Conservation (phyloP, 306 rosid genomes). For the Aeschynomene evenia region DNA sequence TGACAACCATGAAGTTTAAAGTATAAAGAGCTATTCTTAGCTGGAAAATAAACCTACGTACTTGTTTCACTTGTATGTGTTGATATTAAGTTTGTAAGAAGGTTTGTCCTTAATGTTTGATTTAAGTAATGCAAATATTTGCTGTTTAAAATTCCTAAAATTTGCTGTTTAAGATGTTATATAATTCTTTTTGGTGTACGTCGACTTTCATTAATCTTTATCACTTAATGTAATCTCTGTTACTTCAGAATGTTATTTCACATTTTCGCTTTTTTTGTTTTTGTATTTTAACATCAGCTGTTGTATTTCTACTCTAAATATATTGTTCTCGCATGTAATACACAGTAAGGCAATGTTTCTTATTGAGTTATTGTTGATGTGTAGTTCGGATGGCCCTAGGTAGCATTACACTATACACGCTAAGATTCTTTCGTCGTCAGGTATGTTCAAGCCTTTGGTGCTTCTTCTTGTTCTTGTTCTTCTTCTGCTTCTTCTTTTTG, state of each 20-base stretch:
- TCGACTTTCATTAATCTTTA: neutral
- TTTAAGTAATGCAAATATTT: neutral
- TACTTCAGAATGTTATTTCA: neutral
- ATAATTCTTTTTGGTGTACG: neutral
- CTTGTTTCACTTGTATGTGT: slow-evolving; percentile 1
- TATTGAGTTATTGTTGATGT: slow-evolving; percentile 34
- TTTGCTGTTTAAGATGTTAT: neutral
- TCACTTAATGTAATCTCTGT: neutral
- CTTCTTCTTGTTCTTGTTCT: neutral
- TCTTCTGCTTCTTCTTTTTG: neutral
- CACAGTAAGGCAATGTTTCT: slow-evolving; percentile 17
- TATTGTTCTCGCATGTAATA: neutral
- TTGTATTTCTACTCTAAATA: neutral
- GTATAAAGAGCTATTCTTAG: neutral
- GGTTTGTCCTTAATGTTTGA: neutral
- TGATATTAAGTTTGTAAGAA: neutral
- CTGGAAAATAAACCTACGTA: neutral
- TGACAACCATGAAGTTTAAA: slow-evolving; percentile 3
- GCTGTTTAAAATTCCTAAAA: neutral
- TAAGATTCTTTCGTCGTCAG: slow-evolving; percentile 75
- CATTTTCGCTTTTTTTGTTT: neutral
- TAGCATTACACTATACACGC: slow-evolving; percentile 53
- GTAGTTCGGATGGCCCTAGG: slow-evolving; percentile 86
- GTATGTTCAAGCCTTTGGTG: slow-evolving; percentile 33
- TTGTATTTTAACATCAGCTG: slow-evolving; percentile 4